Evolutionary conservation across 2,329 filamentous ascomycete species (phyloP), one percentile per base, ranked within the genome.

Genomic region (Hirsutella rhossiliensis): DNA sequence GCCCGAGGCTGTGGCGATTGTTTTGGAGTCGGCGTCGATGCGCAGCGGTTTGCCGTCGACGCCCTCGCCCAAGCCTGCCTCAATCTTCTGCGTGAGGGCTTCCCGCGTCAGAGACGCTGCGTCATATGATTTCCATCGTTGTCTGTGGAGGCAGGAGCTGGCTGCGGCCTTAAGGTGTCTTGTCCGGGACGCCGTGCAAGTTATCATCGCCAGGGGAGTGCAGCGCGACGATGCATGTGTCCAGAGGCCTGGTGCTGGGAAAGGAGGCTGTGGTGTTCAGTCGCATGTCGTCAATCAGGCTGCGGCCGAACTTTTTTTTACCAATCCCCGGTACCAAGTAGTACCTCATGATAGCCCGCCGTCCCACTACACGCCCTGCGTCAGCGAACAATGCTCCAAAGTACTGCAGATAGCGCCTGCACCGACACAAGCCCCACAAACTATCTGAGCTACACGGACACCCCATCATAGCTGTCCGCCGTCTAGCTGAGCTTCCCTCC

Each of bases 1-100:
- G 8, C 74, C 73, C 0, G 58, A 59, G 0, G 62, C 58, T 0
- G 73, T 76, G 12, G 50, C 49, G 42, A 78, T 57, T 1, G 63
- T 70, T 49, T 72, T 72, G 1, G 52, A 55, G 2, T 60, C 51
- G 0, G 54, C 18, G 36, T 75, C 53, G 38, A 76, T 51, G 40
- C 54, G 55, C 28, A 66, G 51, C 2, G 48, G 48, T 13, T 55
- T 50, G 43, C 54, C 56, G 15, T 62, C 49, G 6, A 50, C 50
- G 44, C 58, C 54, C 17, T 57, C 43, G 19, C 55, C 56, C 1
- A 68, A 56, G 2, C 57, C 55, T 11, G 54, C 52, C 44, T 62
- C 53, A 29, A 64, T 51, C 41, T 60, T 57, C 15, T 50, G 32
- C n/a, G 53, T 45, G 19, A 66, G 54, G 1, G 54, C 56, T 27